Evolutionary conservation across 1,284 basidiomycete species (phyloP), one percentile per base, ranked within the genome.

Genomic region (Hemileia vastatrix): DNA sequence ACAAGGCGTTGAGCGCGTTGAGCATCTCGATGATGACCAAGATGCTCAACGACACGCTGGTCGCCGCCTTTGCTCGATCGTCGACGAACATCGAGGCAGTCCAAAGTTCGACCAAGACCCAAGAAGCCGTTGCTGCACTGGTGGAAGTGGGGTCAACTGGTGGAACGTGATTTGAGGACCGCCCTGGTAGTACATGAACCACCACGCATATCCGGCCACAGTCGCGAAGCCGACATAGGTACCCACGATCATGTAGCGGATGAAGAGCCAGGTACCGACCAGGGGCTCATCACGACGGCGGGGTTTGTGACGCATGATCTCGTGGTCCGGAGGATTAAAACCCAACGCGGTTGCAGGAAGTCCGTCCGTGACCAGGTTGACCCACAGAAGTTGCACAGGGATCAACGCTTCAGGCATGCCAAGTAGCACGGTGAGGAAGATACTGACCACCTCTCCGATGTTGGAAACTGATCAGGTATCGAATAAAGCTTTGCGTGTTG

Each of bases 401-500:
- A 53, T 18, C 5, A 60, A 53, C 21, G 57, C 57, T 43, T 60
- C 57, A 6, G 57, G 57, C 48, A 60, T 49, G 4, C 57, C 57
- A 4, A 60, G 45, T 4, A 60, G 49, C 24, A 60, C 47, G 11
- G 57, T 60, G 1, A 60, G 33, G 57, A 60, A 60, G 15, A 60
- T 60, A 23, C 27, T 36, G 8, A 60, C 57, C 11, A 60, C 57
- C 19, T 60, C 57, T 31, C 57, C 57, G 11, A 60, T 60, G 48
- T 60, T 60, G 57, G 57, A 59, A 8, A 52, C 90, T 95, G 77
- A 98, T 79, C 56, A 80, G 68, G 70, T 82, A 78, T 11, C 57
- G 57, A 76, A 94, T 92, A 76, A 98, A 98, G 74, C 94, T 90
- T 79, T 97, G 95, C 54, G 92, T 97, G 78, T 97, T 97, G 80